phyloP scores from a whole-genome alignment of 78 protist genomes.

The Pigoraptor vietnamica region DNA sequence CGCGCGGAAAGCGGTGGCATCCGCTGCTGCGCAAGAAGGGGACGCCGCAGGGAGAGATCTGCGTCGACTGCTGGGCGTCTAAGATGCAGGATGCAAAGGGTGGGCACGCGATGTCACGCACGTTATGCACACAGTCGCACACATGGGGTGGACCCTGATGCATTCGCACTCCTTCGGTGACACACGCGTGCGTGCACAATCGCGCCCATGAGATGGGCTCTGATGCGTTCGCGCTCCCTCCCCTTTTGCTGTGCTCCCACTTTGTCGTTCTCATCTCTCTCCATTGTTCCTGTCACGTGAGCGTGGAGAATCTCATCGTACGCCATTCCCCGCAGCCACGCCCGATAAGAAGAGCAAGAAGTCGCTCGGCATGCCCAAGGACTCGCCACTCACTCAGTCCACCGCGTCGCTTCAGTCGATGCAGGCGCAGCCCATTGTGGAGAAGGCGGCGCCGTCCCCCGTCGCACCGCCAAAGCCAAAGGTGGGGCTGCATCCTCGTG shows the following conservation, averaged over 20 bases:
- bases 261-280: no score
- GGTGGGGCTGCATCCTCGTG: neutral
- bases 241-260: no score
- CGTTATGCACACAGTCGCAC: no score
- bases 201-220: no score
- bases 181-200: no score
- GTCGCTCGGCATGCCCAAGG: no score
- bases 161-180: no score
- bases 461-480: neutral
- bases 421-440: no score
- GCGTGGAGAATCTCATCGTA: neutral
- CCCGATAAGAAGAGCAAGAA: neutral
- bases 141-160: no score
- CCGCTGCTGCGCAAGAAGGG: neutral
- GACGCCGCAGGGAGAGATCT: neutral
- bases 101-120: no score
- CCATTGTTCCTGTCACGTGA: neutral
- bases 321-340: neutral
- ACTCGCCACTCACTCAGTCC: neutral
- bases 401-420: neutral
- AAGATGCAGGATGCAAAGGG: neutral
- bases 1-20: neutral
- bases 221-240: no score
- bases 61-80: neutral
- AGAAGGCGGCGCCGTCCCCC: no score